These are phyloP conservation scores for Misopates orontium DNA, from an alignment of 257 asterid genomes.

Conservation along the genomic window DNA sequence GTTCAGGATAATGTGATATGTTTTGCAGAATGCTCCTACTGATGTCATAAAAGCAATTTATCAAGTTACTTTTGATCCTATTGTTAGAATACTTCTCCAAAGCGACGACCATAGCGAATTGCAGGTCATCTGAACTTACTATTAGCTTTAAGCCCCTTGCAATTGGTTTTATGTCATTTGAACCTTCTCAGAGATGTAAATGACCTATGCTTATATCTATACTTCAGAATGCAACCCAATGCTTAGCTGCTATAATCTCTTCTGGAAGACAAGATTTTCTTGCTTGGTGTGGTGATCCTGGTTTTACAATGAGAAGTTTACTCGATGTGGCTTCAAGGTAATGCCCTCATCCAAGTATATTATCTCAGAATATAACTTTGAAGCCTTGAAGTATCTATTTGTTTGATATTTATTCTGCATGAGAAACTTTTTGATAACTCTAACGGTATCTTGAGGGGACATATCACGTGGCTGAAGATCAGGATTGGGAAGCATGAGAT, in stretches of 20 bases:
- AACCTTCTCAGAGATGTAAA: conserved; percentile 16
- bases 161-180: conserved; percentile 14
- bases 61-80: conserved; percentile 75
- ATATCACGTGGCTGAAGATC: neutral
- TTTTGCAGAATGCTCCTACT: conserved; percentile 73
- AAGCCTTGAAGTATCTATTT: neutral
- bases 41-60: conserved; percentile 75
- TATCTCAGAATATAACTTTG: neutral
- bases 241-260: conserved; percentile 78
- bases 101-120: conserved; percentile 87
- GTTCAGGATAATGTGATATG: conserved; percentile 24
- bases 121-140: conserved; percentile 59
- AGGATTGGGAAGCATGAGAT: neutral
- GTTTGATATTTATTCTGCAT: too few relatives aligned
- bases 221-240: conserved; percentile 89
- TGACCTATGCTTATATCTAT: conserved; percentile 21
- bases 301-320: conserved; percentile 79
- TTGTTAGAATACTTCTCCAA: conserved; percentile 71
- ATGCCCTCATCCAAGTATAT: conserved; percentile 18
- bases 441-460: neutral
- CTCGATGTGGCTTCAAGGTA: conserved; percentile 98
- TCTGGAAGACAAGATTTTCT: conserved; percentile 93
- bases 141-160: conserved; percentile 19
- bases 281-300: conserved; percentile 82
- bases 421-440: too few relatives aligned